Base-by-base conservation (phyloP, 73 alveolate genomes). In the Paramecium sonneborni region DNA sequence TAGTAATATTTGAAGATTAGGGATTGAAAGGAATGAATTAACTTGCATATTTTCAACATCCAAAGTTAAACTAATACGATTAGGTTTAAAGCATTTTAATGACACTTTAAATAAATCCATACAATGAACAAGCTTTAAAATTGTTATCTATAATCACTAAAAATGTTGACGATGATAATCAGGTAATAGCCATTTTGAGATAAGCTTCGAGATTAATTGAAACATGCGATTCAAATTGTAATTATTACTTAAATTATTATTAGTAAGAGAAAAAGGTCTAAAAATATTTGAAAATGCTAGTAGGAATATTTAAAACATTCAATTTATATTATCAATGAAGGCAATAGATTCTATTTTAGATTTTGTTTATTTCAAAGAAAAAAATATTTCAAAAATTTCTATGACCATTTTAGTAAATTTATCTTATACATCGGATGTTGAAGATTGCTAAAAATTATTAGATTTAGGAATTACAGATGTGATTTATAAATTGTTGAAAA, bases 211-310 rank as follows among this genome's bases (percentile, higher is more conserved):
- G n/a, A 57, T 57, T 57, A 18, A 15, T 57, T 18, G 24, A 7
- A 9, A 10, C 6, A 10, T 6, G 32, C 8, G 76, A 57, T 57
- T 14, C 8, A 14, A 57, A 57, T 10, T 57, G 76, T 57, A 57
- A 10, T 14, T 57, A 57, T 57, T 14, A 57, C 6, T 57, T 43
- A 9, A 43, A 9, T 9, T 57, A 9, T 57, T 18, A 57, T 14
- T 74, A 74, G 87, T 32, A 43, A 74, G 46, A 74, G 46, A 30
- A 74, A 74, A 74, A 21, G 87, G 87, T 0, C 34, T 74, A 20
- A 34, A 43, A 4, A 74, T 74, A 35, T 15, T 74, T 30, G 57
- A 32, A 24, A 74, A 74, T 74, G 87, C 87, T 0, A 74, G 58
- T 11, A 35, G 37, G 4, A 74, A 74, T 34, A 38, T 35, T 32